Evolutionary conservation across 2,329 filamentous ascomycete genomes (phyloP).

Genomic region (Trichoderma lentiforme): DNA sequence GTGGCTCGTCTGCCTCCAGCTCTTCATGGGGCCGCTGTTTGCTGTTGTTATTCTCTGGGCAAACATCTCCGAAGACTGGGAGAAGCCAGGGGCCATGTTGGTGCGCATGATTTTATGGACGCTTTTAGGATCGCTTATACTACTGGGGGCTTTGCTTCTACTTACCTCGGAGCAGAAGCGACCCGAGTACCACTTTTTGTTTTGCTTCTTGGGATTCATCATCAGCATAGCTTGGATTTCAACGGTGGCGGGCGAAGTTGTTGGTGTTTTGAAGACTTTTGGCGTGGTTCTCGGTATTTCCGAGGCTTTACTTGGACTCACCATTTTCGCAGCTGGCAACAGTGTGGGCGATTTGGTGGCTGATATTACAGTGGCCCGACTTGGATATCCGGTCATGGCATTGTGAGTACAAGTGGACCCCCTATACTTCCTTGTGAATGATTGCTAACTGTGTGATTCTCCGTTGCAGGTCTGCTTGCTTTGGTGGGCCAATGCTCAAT

Average conservation of each 20-base stretch:
- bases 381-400: conserved; percentile 97
- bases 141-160: conserved; percentile 63
- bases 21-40: conserved; percentile 85
- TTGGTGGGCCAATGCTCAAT: conserved; percentile 97
- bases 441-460: neutral
- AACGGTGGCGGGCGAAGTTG: conserved; percentile 91
- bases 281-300: conserved; percentile 91
- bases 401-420: conserved; percentile 44
- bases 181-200: conserved; percentile 69
- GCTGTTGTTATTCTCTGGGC: conserved; percentile 73
- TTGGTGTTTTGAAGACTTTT: conserved; percentile 87
- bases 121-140: conserved; percentile 64
- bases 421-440: neutral
- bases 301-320: conserved; percentile 90
- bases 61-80: conserved; percentile 58
- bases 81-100: conserved; percentile 50
- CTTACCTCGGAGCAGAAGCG: conserved; percentile 66
- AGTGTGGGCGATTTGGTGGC: conserved; percentile 91
- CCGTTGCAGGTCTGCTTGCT: conserved; percentile 71
- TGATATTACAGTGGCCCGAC: conserved; percentile 86
- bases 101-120: conserved; percentile 59
- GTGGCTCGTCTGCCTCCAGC: conserved; percentile 82
- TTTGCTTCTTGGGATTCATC: conserved; percentile 86
- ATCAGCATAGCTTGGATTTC: conserved; percentile 96
- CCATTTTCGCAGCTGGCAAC: conserved; percentile 95